Evolutionary conservation across 331 rosid genomes (phyloP), one percentile per base, ranked within the genome.

Genomic region (Quercus lobata): DNA sequence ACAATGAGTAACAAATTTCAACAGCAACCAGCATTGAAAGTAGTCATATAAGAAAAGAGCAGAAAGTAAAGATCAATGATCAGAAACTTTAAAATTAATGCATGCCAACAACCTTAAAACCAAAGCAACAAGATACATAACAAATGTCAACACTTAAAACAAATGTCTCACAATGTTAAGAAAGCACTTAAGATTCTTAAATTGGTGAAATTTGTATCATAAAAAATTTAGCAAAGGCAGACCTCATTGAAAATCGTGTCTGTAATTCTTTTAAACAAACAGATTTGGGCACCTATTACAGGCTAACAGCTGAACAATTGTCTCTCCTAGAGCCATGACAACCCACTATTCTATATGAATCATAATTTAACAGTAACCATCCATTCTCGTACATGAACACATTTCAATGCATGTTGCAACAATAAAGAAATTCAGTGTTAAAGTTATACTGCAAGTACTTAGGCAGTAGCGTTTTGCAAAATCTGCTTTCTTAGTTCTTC

Each of bases 21-120:
- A 74, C 78, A 57, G 79, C 69, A 56, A 69, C 75, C 61, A 80
- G 81, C 44, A 80, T 44, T 27, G 71, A 57, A 63, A 63, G 41
- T 3, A 63, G 16, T 63, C n/a, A 30, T 3, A 17, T 49, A 61
- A 63, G 70, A 63, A 63, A 16, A 7, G 7, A 25, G 24, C 66
- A 66, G 57, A 66, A 76, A 16, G 65, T 14, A 72, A 71, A 7
- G 3, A 11, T 49, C 16, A 80, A 30, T 54, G 24, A 37, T 53
- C 79, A 55, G 61, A 24, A 79, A 66, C 68, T 25, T 60, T 12
- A 25, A 24, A 24, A 60, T 9, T 60, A 60, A 60, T 25, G 8
- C 68, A 60, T 12, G 34, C 18, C 32, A 60, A 60, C 66, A 60
- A 46, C 66, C 66, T 24, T 27, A 60, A 22, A 58, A 25, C 5